These are phyloP conservation scores for Tylopilus vinaceipallidus DNA, from an alignment of 768 basidiomycete genomes.

Conservation along the genomic window DNA sequence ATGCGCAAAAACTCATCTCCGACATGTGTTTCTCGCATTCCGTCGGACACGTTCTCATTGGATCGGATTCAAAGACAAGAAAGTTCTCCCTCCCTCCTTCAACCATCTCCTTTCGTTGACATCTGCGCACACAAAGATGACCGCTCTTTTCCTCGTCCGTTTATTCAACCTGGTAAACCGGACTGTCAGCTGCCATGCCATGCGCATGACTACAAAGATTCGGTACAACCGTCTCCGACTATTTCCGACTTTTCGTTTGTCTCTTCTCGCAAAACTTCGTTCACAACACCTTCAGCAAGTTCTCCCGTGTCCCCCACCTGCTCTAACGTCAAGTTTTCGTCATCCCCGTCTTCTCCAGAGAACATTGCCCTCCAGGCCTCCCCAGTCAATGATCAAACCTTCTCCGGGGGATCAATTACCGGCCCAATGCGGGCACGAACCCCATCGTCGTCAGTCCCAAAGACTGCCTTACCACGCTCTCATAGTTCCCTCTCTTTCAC, in stretches of 20 bases:
- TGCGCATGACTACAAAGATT: constrained; percentile 24
- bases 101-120: constrained; percentile 16
- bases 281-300: constrained; percentile 22
- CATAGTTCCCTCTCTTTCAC: constrained; percentile 1
- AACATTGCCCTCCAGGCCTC: constrained; percentile 24
- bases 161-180: constrained; percentile 4
- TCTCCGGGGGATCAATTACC: not conserved
- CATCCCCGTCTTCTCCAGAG: constrained; percentile 19
- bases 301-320: constrained; percentile 20
- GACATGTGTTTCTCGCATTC: constrained; percentile 28
- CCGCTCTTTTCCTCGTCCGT: not conserved
- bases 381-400: constrained; percentile 9
- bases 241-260: constrained; percentile 28
- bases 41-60: constrained; percentile 31
- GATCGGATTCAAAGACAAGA: constrained; percentile 28
- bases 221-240: constrained; percentile 25
- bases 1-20: constrained; percentile 29
- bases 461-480: constrained; percentile 3
- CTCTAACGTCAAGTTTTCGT: no score
- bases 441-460: not conserved
- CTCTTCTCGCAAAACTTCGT: constrained; percentile 23
- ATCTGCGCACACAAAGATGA: constrained; percentile 12
- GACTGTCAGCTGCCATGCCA: constrained; percentile 13
- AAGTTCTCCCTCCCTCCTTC: constrained; percentile 15
- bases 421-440: not conserved